phyloP scores from a whole-genome alignment of 768 basidiomycete genomes.

The Mycena rosella region DNA sequence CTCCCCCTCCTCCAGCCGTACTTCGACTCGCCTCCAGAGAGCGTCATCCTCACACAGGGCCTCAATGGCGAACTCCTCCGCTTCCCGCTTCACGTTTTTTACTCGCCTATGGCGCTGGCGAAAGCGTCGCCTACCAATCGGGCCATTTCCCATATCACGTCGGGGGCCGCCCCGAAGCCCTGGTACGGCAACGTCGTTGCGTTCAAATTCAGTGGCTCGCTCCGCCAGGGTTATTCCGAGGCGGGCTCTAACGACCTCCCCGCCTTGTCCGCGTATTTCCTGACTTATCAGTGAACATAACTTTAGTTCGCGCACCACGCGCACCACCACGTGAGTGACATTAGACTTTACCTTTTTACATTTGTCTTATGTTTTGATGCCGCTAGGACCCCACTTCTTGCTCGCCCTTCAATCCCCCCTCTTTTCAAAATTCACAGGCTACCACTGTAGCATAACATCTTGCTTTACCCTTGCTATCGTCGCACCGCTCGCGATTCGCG shows the following conservation, averaged over 20 bases:
- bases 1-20: conserved; percentile 71
- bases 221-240: conserved; percentile 86
- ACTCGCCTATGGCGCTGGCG: conserved; percentile 74
- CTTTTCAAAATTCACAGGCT: background rate
- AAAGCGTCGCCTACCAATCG: conserved; percentile 78
- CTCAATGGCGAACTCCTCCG: conserved; percentile 85
- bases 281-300: conserved; percentile 77
- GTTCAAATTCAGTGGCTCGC: conserved; percentile 87
- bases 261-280: conserved; percentile 88
- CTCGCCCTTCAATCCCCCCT: conserved; percentile 4
- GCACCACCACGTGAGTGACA: conserved; percentile 9
- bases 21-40: conserved; percentile 73
- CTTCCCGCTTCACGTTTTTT: conserved; percentile 88
- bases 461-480: conserved; percentile 6
- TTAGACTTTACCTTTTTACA: conserved; percentile 11
- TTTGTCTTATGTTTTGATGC: conserved; percentile 17
- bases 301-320: no score
- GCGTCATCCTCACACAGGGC: conserved; percentile 84
- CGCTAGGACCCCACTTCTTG: background rate
- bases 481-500: background rate
- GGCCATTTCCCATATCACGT: conserved; percentile 86
- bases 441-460: conserved; percentile 25
- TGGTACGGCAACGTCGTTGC: conserved; percentile 89
- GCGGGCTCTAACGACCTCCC: conserved; percentile 89
- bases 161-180: conserved; percentile 80